These are phyloP conservation scores for Crithidia mellificae DNA, from an alignment of 208 protist genomes.

Conservation along the genomic window DNA sequence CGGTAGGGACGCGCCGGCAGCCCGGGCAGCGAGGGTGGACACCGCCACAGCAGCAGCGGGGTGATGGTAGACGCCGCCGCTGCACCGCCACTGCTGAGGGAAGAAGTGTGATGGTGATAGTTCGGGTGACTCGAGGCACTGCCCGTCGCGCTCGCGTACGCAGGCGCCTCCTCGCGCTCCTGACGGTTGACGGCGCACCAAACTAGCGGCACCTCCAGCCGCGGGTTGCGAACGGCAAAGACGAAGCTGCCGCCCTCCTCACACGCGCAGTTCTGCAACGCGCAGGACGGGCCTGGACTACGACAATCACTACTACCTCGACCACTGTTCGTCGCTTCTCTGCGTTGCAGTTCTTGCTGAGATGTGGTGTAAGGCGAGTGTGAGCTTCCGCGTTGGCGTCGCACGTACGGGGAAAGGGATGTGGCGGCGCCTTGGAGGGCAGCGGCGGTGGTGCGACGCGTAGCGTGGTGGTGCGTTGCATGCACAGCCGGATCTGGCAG, in stretches of 20 bases:
- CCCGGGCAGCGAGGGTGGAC: constrained; percentile 73
- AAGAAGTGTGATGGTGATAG: background rate
- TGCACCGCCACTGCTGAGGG: constrained; percentile 7
- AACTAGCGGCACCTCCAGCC: constrained; percentile 56
- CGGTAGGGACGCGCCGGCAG: constrained; percentile 57
- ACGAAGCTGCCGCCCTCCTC: constrained; percentile 69
- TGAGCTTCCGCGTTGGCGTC: background rate
- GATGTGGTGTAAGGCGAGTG: too few species aligned
- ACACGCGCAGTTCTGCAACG: constrained; percentile 28
- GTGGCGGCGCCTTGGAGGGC: background rate
- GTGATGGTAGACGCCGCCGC: constrained; percentile 24
- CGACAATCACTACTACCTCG: too few species aligned
- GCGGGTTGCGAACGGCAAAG: constrained; percentile 72
- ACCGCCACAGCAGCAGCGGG: constrained; percentile 60
- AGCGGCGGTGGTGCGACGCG: constrained; percentile 2
- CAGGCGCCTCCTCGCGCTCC: constrained; percentile 34
- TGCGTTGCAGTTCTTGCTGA: too few species aligned
- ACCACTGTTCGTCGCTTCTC: too few species aligned
- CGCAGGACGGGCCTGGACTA: too few species aligned
- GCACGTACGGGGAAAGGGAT: too few species aligned
- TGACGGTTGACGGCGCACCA: constrained; percentile 72
- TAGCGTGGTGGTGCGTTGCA: background rate
- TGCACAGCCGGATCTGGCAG: background rate
- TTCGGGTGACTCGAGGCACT: too few species aligned
- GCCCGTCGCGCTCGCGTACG: constrained; percentile 26